phyloP scores from a whole-genome alignment of 2,329 filamentous ascomycete genomes.

The Cordyceps javanica region DNA sequence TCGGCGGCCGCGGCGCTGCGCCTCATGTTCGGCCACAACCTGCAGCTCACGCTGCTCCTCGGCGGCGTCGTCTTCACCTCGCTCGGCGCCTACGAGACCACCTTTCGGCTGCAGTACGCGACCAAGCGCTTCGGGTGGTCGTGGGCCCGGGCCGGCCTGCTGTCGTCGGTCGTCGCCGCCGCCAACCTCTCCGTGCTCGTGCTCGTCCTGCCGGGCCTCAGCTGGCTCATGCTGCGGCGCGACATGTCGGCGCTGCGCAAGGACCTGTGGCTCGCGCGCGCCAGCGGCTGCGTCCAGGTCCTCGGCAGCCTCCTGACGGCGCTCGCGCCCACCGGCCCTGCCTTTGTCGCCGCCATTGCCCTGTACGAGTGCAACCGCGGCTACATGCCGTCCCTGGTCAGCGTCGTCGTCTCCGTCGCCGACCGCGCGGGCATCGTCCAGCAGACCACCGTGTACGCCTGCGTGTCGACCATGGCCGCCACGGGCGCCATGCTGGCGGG shows the following conservation, averaged over 20 bases:
- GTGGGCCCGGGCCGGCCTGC: slow-evolving; percentile 10
- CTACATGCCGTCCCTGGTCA: slow-evolving; percentile 1
- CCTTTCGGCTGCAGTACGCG: slow-evolving; percentile 10
- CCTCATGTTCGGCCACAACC: background rate
- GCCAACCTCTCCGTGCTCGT: slow-evolving; percentile 4
- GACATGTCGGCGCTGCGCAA: background rate
- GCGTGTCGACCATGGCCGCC: background rate
- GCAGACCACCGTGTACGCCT: slow-evolving; percentile 5
- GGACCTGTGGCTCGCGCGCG: slow-evolving; percentile 12
- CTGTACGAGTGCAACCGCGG: slow-evolving; percentile 8
- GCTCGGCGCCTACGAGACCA: slow-evolving; percentile 5
- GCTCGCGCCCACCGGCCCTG: background rate
- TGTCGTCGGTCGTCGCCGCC: background rate
- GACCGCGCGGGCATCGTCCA: background rate
- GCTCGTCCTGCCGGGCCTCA: slow-evolving; percentile 6
- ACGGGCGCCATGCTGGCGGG: background rate
- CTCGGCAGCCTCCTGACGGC: slow-evolving; percentile 10
- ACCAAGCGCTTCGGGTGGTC: slow-evolving; percentile 10
- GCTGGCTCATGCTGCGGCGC: background rate
- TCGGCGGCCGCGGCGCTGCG: background rate
- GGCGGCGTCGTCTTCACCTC: slow-evolving; percentile 8
- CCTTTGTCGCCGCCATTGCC: background rate
- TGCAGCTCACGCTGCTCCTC: slow-evolving; percentile 8
- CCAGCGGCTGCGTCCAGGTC: background rate
- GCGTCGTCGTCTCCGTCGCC: background rate